These are phyloP conservation scores for Chlorella sorokiniana DNA, from an alignment of 139 green algal species.

Conservation along the genomic window DNA sequence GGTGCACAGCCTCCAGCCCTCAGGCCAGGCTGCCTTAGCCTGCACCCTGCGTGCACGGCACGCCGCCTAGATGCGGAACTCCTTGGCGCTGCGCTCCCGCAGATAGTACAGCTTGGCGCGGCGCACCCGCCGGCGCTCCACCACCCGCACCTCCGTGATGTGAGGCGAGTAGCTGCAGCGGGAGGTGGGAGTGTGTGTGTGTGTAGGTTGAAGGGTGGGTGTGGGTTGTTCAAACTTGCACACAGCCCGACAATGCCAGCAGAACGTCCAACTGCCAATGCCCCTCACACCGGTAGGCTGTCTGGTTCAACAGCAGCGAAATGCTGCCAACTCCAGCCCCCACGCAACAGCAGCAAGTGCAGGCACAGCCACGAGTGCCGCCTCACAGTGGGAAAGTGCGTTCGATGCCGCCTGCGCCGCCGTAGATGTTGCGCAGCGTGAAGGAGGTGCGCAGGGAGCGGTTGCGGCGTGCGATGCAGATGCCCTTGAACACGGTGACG, in stretches of 20 bases:
- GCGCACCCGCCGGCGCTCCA: slow-evolving; percentile 39
- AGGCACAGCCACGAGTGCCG: not conserved
- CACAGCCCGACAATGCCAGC: no score
- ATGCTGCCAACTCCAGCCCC: no score
- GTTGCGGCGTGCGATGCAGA: slow-evolving; percentile 61
- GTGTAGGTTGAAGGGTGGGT: not conserved
- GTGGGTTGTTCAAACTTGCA: not conserved
- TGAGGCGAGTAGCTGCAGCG: slow-evolving; percentile 59
- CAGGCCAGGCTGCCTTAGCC: no score
- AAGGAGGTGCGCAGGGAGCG: slow-evolving; percentile 52
- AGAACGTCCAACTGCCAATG: no score
- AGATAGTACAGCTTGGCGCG: slow-evolving; percentile 71
- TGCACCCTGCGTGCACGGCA: no score
- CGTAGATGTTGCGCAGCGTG: slow-evolving; percentile 61
- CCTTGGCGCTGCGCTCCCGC: slow-evolving; percentile 35
- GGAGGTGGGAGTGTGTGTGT: no score
- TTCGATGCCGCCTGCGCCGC: slow-evolving; percentile 50
- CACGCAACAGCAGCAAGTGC: not conserved
- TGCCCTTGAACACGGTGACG: slow-evolving; percentile 46
- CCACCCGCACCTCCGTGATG: slow-evolving; percentile 51
- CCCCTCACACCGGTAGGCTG: no score
- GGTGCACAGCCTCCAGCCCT: no score
- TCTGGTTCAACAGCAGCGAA: no score
- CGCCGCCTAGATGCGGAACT: slow-evolving; percentile 29
- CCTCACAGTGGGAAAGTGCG: slow-evolving; percentile 63